Percentiles rank a stretch among this genome's conserved stretches.
Evolutionary conservation across 2,329 filamentous ascomycete genomes (phyloP).

Genomic region (Lecanicillium sp.): DNA sequence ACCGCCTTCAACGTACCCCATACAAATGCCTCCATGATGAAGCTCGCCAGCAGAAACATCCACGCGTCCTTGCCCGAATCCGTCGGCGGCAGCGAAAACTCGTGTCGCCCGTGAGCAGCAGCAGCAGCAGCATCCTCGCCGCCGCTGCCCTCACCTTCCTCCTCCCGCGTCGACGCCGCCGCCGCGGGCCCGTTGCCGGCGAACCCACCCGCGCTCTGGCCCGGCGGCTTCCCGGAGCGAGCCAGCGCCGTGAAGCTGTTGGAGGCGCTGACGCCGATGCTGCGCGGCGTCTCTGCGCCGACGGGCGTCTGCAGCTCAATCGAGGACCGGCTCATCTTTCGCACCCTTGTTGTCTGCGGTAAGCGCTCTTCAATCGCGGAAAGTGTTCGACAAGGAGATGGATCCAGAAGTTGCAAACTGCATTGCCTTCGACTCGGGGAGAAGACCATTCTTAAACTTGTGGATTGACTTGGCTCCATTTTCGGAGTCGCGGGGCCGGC

Average conservation of each 20-base stretch:
- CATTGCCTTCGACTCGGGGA: too few species aligned
- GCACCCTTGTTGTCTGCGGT: too few species aligned
- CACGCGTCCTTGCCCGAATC: constrained; percentile 30
- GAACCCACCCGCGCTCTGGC: not conserved
- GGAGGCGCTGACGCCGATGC: too few species aligned
- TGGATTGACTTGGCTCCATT: too few species aligned
- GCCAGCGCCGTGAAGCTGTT: constrained; percentile 2
- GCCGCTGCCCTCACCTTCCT: not conserved
- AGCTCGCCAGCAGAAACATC: constrained; percentile 28
- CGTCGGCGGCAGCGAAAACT: constrained; percentile 23
- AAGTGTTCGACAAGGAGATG: not conserved
- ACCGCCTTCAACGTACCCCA: constrained; percentile 23
- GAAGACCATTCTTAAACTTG: not conserved
- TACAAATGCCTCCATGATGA: constrained; percentile 28
- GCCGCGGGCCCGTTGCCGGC: not conserved
- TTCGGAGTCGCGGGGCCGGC: too few species aligned
- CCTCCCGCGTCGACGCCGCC: not conserved
- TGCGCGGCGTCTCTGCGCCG: not conserved
- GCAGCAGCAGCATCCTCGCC: not conserved
- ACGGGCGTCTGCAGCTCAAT: constrained; percentile 4
- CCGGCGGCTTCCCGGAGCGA: not conserved
- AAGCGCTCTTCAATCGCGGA: not conserved
- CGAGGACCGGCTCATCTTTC: constrained; percentile 5
- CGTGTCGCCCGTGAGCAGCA: constrained; percentile 4
- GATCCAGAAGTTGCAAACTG: too few species aligned